Conservation (phyloP, 768 basidiomycete genomes). For the Termitomyces sp. region DNA sequence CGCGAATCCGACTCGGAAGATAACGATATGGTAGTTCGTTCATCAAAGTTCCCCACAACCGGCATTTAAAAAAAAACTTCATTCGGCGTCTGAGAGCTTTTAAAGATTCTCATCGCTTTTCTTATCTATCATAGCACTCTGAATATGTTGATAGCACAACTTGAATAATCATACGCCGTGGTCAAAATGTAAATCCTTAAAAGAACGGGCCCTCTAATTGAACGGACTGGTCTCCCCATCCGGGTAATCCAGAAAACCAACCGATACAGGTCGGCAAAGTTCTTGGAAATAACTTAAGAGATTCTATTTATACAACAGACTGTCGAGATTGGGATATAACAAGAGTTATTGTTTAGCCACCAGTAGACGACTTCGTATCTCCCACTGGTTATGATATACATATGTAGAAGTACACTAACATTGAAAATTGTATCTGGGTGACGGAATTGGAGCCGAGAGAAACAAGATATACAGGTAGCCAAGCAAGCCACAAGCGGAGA, state of each 20-base stretch:
- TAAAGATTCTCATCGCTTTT: not conserved
- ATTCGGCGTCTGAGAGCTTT: not conserved
- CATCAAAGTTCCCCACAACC: not conserved
- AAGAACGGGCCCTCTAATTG: no score
- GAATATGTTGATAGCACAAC: no score
- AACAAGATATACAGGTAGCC: slow-evolving; percentile 2
- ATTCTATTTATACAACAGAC: not conserved
- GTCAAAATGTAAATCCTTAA: not conserved
- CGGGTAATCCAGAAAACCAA: no score
- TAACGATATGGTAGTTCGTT: not conserved
- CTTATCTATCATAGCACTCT: not conserved
- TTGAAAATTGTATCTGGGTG: not conserved
- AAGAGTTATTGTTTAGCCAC: not conserved
- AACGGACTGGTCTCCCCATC: no score
- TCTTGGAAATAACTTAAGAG: not conserved
- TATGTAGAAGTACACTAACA: not conserved
- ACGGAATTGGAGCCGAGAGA: not conserved
- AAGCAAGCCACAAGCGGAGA: not conserved
- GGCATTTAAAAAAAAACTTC: not conserved
- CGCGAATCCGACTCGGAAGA: not conserved
- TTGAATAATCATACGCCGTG: no score
- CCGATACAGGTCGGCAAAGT: no score
- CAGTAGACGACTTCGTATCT: not conserved
- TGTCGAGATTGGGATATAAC: not conserved
- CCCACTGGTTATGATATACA: not conserved